Percentiles rank a stretch among this genome's conserved stretches.
Conservation (phyloP, 176 grass and related monocot species). For the Thinopyrum elongatum region DNA sequence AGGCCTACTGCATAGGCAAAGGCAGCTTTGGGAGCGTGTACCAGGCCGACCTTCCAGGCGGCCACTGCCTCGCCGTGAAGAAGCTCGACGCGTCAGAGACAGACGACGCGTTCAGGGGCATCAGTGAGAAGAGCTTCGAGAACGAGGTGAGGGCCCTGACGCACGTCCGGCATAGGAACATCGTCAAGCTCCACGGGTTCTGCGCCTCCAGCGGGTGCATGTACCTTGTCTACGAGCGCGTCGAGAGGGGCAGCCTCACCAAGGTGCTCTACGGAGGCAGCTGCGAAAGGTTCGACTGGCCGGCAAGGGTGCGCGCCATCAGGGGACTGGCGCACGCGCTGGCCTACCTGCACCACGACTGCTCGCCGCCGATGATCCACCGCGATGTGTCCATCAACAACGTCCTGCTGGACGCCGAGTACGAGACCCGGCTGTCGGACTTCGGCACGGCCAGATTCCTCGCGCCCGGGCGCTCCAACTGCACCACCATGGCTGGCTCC, state of each 20-base stretch:
- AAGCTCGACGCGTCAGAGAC: conserved; percentile 47
- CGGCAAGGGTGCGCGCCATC: conserved; percentile 42
- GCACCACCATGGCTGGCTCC: conserved; percentile 57
- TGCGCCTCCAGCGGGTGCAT: conserved; percentile 45
- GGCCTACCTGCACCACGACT: conserved; percentile 81
- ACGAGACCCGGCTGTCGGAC: conserved; percentile 60
- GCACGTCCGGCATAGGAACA: conserved; percentile 65
- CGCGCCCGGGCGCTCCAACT: conserved; percentile 34
- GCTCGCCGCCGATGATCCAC: conserved; percentile 55
- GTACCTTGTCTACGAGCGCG: conserved; percentile 75
- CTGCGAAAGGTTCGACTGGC: conserved; percentile 41
- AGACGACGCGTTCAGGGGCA: background rate
- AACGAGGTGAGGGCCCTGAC: conserved; percentile 70
- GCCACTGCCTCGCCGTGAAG: conserved; percentile 66
- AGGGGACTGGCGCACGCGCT: conserved; percentile 54
- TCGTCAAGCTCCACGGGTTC: conserved; percentile 78
- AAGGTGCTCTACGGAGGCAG: conserved; percentile 43
- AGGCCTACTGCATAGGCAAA: conserved; percentile 69
- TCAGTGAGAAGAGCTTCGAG: conserved; percentile 59
- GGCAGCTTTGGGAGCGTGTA: conserved; percentile 81
- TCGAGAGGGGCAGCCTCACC: conserved; percentile 58
- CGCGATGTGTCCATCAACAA: conserved; percentile 73
- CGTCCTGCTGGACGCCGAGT: conserved; percentile 56
- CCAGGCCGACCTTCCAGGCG: conserved; percentile 48
- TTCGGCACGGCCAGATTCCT: conserved; percentile 71